Evolutionary conservation across 1,139 yeast species (phyloP).

Genomic region (Magnusiomyces clavatus): DNA sequence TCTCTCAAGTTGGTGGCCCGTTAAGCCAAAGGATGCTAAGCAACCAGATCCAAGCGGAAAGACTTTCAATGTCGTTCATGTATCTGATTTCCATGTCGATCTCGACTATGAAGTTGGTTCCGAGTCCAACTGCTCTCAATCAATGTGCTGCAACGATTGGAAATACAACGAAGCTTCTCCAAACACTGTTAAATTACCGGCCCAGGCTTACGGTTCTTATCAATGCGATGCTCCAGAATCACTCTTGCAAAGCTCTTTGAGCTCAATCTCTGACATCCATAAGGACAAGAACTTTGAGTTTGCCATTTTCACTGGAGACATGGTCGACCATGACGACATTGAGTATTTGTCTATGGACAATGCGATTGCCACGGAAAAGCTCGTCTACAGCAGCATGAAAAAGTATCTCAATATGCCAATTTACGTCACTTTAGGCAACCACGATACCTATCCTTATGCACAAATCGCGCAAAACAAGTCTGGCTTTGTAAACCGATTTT

Average conservation of each 20-base stretch:
- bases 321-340: conserved; percentile 50
- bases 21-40: conserved; percentile 32
- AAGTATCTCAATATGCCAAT: conserved; percentile 48
- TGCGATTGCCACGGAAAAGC: conserved; percentile 48
- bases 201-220: conserved; percentile 51
- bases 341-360: conserved; percentile 40
- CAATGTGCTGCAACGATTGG: conserved; percentile 42
- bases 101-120: conserved; percentile 48
- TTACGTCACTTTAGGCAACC: conserved; percentile 60
- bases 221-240: conserved; percentile 55
- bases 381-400: conserved; percentile 47
- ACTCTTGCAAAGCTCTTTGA: conserved; percentile 47
- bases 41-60: conserved; percentile 34
- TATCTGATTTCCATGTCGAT: conserved; percentile 55
- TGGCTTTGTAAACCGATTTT: conserved; percentile 42
- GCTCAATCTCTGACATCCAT: conserved; percentile 35
- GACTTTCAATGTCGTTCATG: conserved; percentile 51
- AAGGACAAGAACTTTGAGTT: conserved; percentile 42
- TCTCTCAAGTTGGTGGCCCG: conserved; percentile 38
- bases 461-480: conserved; percentile 51
- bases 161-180: conserved; percentile 29
- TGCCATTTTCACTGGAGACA: conserved; percentile 57
- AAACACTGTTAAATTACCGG: conserved; percentile 43
- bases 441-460: conserved; percentile 66
- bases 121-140: conserved; percentile 48